Evolutionary conservation across 2,329 filamentous ascomycete species (phyloP).

Genomic region (Tolypocladium endophyticum): DNA sequence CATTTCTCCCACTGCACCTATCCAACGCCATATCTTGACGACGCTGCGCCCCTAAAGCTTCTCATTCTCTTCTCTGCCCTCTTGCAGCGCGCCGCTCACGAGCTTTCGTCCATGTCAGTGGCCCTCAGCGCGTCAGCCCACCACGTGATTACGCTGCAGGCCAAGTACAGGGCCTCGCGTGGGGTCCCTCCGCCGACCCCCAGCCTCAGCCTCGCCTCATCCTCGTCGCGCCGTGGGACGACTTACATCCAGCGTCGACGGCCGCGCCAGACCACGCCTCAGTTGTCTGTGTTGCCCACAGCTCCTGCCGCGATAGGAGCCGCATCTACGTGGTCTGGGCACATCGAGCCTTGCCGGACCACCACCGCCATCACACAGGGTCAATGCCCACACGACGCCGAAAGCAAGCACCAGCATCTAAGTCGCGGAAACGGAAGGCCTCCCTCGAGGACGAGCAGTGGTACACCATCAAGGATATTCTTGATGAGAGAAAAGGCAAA

Average conservation of each 20-base stretch:
- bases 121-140: neutral
- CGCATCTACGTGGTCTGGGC: neutral
- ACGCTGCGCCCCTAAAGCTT: neutral
- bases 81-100: neutral
- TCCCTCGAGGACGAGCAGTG: constrained; percentile 14
- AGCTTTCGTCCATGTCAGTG: neutral
- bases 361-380: constrained; percentile 5
- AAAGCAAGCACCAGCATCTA: constrained; percentile 9
- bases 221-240: constrained; percentile 13
- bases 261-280: constrained; percentile 16
- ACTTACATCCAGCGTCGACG: constrained; percentile 21
- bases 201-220: constrained; percentile 6
- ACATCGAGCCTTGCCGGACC: neutral
- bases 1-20: neutral
- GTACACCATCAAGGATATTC: constrained; percentile 22
- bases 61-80: neutral
- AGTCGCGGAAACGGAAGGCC: constrained; percentile 8
- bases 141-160: constrained; percentile 7
- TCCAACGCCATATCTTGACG: neutral
- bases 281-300: constrained; percentile 5
- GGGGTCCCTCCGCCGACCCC: neutral
- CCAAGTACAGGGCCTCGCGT: neutral
- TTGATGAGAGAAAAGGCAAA: constrained; percentile 19
- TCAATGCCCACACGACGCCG: constrained; percentile 22
- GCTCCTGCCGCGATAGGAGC: neutral